Evolutionary conservation across 2,329 filamentous ascomycete genomes (phyloP), one percentile per base, ranked within the genome.

Genomic region (Aotearoamyces nothofagi): DNA sequence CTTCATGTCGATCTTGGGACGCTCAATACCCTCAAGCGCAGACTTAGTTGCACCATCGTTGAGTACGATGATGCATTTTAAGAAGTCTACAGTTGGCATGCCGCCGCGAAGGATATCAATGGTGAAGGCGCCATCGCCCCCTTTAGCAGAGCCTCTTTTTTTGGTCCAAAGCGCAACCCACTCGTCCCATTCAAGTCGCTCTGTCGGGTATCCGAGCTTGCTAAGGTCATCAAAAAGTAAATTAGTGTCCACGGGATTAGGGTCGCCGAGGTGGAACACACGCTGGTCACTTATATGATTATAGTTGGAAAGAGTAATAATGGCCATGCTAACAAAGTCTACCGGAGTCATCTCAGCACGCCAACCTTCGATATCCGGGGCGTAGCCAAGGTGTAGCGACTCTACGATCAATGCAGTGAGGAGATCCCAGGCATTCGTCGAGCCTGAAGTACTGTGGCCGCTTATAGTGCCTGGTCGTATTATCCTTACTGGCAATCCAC

Each of bases 281-380:
- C 62, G 61, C 42, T 80, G 75, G 7, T 71, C n/a, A n/a, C n/a
- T 60, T 1, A 62, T 59, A 19, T 73, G 60, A 1, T 56, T 64
- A 33, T 81, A 63, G 39, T 76, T 71, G 22, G 74, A 65, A 12
- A 86, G 63, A 11, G 77, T 69, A 14, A 79, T 57, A 39, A 87
- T 80, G 4, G 78, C 71, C 37, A 71, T 72, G 53, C 73, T 79
- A 33, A 84, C 78, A 43, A 81, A 84, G 51, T 87, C 79, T 9
- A 83, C 80, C 0, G 80, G 79, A 0, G 80, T 84, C 79, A 86
- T 86, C 54, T 87, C 80, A 1, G 78, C 68, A 27, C 74, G 69
- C 80, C 80, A 87, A 23, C 72, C 72, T 27, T 76, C 63, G 4
- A 84, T 71, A 30, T 79, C 63, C 0, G 80, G 79, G 2, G 68